phyloP scores from a whole-genome alignment of 495 filamentous ascomycete genomes.

The Stereocaulon alpinum region DNA sequence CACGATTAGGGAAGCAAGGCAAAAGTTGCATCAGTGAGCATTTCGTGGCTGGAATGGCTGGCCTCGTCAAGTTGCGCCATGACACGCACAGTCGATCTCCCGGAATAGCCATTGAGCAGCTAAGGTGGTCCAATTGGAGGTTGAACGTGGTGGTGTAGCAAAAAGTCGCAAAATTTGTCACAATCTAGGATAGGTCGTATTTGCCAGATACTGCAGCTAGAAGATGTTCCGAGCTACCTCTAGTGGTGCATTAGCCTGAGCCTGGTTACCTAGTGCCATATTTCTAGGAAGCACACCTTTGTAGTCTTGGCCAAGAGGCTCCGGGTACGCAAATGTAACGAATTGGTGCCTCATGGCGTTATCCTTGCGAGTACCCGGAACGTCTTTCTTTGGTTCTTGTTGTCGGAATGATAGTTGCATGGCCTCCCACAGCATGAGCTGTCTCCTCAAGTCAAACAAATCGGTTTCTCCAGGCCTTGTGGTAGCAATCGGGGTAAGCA shows the following conservation, averaged over 20 bases:
- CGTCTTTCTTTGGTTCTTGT: neutral
- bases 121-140: neutral
- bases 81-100: slow-evolving; percentile 1
- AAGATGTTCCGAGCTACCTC: neutral
- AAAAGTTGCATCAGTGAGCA: neutral
- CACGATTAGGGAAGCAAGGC: neutral
- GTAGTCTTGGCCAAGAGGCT: too few species aligned
- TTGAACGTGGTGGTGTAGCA: neutral
- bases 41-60: neutral
- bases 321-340: neutral
- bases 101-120: neutral
- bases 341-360: neutral
- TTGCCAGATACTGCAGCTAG: neutral
- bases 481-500: too few species aligned
- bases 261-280: neutral
- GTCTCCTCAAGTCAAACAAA: too few species aligned
- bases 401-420: neutral
- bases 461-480: too few species aligned
- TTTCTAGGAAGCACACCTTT: neutral
- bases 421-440: neutral
- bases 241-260: neutral
- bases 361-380: neutral
- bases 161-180: neutral
- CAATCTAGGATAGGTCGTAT: neutral
- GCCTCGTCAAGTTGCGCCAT: neutral